Conservation (phyloP, 2,329 filamentous ascomycete genomes). For the Balansia obtecta region DNA sequence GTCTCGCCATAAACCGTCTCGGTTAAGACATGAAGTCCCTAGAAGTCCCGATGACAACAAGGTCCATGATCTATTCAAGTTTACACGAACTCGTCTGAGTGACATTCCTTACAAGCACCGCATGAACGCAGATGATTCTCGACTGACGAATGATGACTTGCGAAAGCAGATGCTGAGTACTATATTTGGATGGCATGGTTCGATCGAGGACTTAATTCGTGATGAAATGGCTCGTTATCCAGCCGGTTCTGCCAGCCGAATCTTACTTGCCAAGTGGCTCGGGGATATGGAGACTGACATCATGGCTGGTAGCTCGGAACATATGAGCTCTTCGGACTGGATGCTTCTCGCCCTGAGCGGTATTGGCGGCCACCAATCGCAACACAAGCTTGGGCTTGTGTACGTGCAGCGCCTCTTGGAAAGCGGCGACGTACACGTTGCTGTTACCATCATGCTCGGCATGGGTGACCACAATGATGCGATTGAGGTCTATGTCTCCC, state of each 20-base stretch:
- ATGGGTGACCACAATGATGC: slow-evolving; percentile 89
- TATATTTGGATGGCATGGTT: slow-evolving; percentile 89
- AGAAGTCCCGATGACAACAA: slow-evolving; percentile 63
- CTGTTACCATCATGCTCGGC: slow-evolving; percentile 83
- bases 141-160: slow-evolving; percentile 65
- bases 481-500: slow-evolving; percentile 90
- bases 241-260: slow-evolving; percentile 60
- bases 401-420: slow-evolving; percentile 86
- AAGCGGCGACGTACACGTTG: slow-evolving; percentile 80
- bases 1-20: slow-evolving; percentile 44
- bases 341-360: slow-evolving; percentile 88
- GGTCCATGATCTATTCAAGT: slow-evolving; percentile 73
- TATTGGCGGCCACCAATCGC: slow-evolving; percentile 62
- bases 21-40: slow-evolving; percentile 67
- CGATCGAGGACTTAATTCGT: slow-evolving; percentile 66
- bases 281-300: slow-evolving; percentile 73
- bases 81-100: slow-evolving; percentile 64
- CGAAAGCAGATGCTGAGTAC: slow-evolving; percentile 83
- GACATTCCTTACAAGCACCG: slow-evolving; percentile 73
- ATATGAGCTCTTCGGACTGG: slow-evolving; percentile 93
- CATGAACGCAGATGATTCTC: slow-evolving; percentile 41
- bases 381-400: slow-evolving; percentile 80
- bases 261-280: slow-evolving; percentile 86
- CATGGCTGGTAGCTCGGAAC: slow-evolving; percentile 66
- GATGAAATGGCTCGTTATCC: slow-evolving; percentile 74